phyloP scores from a whole-genome alignment of 306 rosid genomes.

The Inga oerstediana region DNA sequence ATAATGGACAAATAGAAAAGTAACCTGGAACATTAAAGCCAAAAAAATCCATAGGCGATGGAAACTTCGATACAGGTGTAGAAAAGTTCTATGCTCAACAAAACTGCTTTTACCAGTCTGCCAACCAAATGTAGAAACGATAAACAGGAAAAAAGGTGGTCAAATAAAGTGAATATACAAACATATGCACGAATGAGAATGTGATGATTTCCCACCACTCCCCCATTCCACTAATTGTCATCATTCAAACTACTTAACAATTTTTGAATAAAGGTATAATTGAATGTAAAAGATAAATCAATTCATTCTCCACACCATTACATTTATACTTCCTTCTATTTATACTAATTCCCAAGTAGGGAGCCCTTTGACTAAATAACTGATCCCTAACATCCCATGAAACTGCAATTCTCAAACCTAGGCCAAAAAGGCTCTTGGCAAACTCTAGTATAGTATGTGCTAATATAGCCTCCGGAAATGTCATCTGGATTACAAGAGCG shows the following conservation, averaged over 20 bases:
- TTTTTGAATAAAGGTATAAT: not conserved
- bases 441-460: not conserved
- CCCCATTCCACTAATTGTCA: not conserved
- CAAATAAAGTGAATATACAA: slow-evolving; percentile 5
- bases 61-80: slow-evolving; percentile 92
- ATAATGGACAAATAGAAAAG: slow-evolving; percentile 16
- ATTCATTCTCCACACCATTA: not conserved
- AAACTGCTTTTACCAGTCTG: slow-evolving; percentile 98
- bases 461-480: slow-evolving; percentile 9
- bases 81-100: slow-evolving; percentile 92
- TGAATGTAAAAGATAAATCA: not conserved
- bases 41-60: slow-evolving; percentile 98
- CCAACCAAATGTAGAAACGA: slow-evolving; percentile 27
- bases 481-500: not conserved
- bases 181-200: not conserved
- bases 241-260: slow-evolving; percentile 9
- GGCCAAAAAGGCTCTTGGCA: not conserved
- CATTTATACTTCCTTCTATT: not conserved
- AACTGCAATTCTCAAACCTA: slow-evolving; percentile 7
- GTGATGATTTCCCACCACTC: not conserved
- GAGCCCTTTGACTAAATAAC: not conserved
- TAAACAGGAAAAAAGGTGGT: not conserved
- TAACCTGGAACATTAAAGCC: slow-evolving; percentile 95
- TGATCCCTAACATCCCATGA: not conserved
- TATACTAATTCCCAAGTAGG: not conserved